A percentile compares a stretch with the other conserved stretches of the same genome.
These are phyloP conservation scores for Botrytis hyacinthi DNA, from an alignment of 2,329 filamentous ascomycete species.

Conservation along the genomic window DNA sequence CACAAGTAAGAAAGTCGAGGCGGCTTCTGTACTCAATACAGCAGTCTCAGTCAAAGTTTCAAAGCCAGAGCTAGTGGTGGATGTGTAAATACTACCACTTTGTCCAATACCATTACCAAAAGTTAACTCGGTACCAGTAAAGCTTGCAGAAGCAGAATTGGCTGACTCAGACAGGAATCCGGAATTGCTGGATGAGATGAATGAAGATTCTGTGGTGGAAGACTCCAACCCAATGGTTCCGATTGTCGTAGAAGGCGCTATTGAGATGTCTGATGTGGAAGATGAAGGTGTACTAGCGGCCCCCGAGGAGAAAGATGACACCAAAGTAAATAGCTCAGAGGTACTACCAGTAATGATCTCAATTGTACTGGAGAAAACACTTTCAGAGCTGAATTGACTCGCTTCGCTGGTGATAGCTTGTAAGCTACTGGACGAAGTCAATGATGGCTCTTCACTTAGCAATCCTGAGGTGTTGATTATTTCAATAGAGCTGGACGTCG, in stretches of 20 bases:
- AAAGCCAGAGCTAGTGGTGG: not conserved
- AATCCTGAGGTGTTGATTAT: not conserved
- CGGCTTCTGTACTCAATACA: not conserved
- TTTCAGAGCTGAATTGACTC: not conserved
- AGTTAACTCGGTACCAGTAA: not conserved
- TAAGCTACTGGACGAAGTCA: not conserved
- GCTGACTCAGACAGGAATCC: not conserved
- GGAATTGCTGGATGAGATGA: not conserved
- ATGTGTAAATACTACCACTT: constrained; percentile 7
- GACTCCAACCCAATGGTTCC: not conserved
- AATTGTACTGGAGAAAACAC: not conserved
- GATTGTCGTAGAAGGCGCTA: not conserved
- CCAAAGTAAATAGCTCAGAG: not conserved
- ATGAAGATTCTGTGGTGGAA: not conserved
- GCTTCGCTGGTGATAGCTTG: not conserved
- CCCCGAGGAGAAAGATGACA: not conserved
- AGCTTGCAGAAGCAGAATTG: not conserved
- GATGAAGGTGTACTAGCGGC: not conserved
- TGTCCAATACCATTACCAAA: constrained; percentile 2
- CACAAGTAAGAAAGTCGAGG: not conserved
- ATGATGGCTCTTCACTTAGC: not conserved
- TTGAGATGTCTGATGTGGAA: not conserved
- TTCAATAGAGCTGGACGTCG: not conserved
- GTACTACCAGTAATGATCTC: not conserved
- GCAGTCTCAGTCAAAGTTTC: not conserved